Percentiles rank a stretch among this genome's conserved stretches.
These are phyloP conservation scores for Colletotrichum graminicola DNA, from an alignment of 2,329 filamentous ascomycete genomes.

Conservation along the genomic window DNA sequence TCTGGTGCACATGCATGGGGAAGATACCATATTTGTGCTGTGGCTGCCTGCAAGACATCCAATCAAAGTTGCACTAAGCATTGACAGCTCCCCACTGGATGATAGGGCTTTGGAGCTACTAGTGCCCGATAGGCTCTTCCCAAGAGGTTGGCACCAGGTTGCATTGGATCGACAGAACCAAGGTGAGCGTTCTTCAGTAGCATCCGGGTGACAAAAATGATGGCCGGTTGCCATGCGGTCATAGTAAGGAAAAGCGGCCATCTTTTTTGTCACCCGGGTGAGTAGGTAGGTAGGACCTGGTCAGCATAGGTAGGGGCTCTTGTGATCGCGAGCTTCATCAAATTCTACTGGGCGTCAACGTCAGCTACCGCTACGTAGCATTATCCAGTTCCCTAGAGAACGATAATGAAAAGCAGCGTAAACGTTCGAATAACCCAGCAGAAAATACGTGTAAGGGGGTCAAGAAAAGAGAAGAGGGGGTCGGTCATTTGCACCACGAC, in stretches of 20 bases:
- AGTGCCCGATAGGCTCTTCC: conserved; percentile 1
- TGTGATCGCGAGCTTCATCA: not conserved
- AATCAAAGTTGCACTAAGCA: conserved; percentile 31
- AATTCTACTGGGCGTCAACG: not conserved
- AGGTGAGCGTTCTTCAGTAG: not conserved
- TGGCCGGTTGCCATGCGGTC: no score
- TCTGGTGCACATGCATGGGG: conserved; percentile 18
- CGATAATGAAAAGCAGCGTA: not conserved
- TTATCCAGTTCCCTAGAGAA: not conserved
- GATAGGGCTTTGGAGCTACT: not conserved
- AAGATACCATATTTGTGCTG: conserved; percentile 30
- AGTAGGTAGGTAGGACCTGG: not conserved
- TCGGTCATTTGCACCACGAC: not conserved
- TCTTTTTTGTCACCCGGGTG: no score
- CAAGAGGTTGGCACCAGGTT: conserved; percentile 12
- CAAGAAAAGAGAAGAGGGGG: not conserved
- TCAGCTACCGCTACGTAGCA: not conserved
- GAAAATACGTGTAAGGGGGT: no score
- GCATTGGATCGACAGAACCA: conserved; percentile 1
- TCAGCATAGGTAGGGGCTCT: not conserved
- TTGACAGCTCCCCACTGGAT: conserved; percentile 25
- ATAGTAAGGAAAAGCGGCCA: no score
- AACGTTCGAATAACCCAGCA: not conserved
- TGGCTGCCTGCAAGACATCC: conserved; percentile 35
- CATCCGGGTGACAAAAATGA: no score